Conservation (phyloP, 1,284 basidiomycete genomes). For the Phlebopus sp. region DNA sequence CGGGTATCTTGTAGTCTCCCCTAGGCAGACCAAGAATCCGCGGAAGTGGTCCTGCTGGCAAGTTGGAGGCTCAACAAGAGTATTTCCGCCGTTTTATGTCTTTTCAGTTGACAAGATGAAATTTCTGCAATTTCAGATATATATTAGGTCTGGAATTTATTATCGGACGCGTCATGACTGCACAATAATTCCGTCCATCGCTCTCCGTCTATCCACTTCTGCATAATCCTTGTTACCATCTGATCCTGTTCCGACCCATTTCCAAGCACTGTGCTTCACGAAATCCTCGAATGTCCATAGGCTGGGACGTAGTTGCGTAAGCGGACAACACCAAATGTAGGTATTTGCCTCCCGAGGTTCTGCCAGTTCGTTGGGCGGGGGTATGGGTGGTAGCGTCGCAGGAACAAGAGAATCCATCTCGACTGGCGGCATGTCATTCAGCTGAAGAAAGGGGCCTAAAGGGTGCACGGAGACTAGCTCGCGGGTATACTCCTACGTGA, state of each 20-base stretch:
- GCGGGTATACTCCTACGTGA: slow-evolving; percentile 67
- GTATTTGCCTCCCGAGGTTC: slow-evolving; percentile 51
- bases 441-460: slow-evolving; percentile 42
- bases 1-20: no score
- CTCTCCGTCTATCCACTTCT: slow-evolving; percentile 44
- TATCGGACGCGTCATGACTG: not conserved
- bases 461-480: slow-evolving; percentile 53
- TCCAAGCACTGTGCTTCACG: slow-evolving; percentile 63
- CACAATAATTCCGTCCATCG: slow-evolving; percentile 27
- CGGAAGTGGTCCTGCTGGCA: no score
- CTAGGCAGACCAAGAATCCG: no score
- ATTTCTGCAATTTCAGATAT: no score
- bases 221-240: slow-evolving; percentile 38
- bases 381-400: slow-evolving; percentile 39
- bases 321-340: slow-evolving; percentile 62
- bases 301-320: slow-evolving; percentile 47
- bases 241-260: slow-evolving; percentile 56
- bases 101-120: no score
- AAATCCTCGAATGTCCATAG: slow-evolving; percentile 81
- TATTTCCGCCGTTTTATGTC: no score
- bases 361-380: slow-evolving; percentile 34
- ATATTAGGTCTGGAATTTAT: no score
- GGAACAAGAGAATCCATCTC: slow-evolving; percentile 39
- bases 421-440: slow-evolving; percentile 27
- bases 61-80: no score